These are phyloP conservation scores for Ophiocordyceps camponoti-floridani DNA, from an alignment of 2,329 filamentous ascomycete genomes.

Conservation along the genomic window DNA sequence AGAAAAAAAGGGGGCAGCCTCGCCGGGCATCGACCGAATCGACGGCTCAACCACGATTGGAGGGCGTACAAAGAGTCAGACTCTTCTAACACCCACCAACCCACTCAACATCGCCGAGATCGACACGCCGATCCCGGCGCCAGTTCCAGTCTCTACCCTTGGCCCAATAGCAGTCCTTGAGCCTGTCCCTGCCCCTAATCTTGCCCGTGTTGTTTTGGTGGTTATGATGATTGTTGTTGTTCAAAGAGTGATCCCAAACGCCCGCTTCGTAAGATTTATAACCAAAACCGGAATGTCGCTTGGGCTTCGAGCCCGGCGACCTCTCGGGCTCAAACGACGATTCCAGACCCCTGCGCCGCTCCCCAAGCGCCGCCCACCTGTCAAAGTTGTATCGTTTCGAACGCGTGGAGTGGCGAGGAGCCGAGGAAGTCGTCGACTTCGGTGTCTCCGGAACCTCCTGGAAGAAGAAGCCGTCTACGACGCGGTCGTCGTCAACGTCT, in stretches of 20 bases:
- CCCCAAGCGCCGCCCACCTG: slow-evolving; percentile 80
- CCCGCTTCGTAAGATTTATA: slow-evolving; percentile 29
- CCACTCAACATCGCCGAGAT: slow-evolving; percentile 76
- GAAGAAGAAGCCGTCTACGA: slow-evolving; percentile 56
- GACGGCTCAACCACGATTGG: slow-evolving; percentile 42
- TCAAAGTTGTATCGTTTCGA: slow-evolving; percentile 48
- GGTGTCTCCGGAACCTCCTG: slow-evolving; percentile 38
- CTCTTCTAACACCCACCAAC: slow-evolving; percentile 73
- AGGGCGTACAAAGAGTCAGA: slow-evolving; percentile 19
- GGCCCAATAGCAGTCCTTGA: slow-evolving; percentile 36
- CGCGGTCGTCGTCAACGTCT: slow-evolving; percentile 44
- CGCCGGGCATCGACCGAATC: slow-evolving; percentile 1
- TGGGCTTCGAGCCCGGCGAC: slow-evolving; percentile 28
- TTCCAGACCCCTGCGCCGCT: slow-evolving; percentile 54
- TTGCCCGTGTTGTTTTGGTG: slow-evolving; percentile 8
- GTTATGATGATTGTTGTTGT: slow-evolving; percentile 16
- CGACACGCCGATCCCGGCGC: slow-evolving; percentile 43
- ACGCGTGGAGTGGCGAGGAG: slow-evolving; percentile 44
- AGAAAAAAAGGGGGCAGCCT: background rate
- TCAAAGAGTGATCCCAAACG: slow-evolving; percentile 26
- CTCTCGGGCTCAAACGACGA: slow-evolving; percentile 31
- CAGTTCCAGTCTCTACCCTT: slow-evolving; percentile 43
- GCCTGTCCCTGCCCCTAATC: slow-evolving; percentile 23
- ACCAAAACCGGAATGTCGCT: slow-evolving; percentile 29
- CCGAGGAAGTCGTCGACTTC: slow-evolving; percentile 12